Evolutionary conservation across 768 basidiomycete genomes (phyloP), one percentile per base, ranked within the genome.

Genomic region (Lentinus brumalis): DNA sequence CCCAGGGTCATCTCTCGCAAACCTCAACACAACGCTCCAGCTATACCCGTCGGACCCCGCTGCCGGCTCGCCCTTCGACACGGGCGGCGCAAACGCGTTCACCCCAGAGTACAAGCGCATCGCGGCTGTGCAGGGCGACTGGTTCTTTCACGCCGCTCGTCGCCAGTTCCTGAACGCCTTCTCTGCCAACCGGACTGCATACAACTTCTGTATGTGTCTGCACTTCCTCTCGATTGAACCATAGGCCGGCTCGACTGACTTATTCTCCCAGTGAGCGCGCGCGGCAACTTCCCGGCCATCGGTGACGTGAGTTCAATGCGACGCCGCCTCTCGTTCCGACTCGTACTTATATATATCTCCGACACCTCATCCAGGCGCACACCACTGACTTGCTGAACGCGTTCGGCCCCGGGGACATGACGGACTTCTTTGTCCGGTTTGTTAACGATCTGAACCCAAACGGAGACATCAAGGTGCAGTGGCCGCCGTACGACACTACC

Each of bases 61-160:
- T 1, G 65, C 77, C 53, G 85, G 85, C 16, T 86, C 83, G 0
- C 85, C 85, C 0, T 87, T 80, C 62, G 76, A 76, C 57, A 86
- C 85, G 0, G 77, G 79, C 0, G 21, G 67, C 40, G 59, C 76
- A n/a, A 82, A 85, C 57, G 76, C 74, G 0, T 44, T 84, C 74
- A 75, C 59, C 81, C 78, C 81, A 12, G 60, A 71, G 51, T 73
- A 60, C 67, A 74, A 74, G 55, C 67, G 72, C 4, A 29, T 74
- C 26, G 68, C 72, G 11, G 67, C 73, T 0, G 26, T 74, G 31
- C 66, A 64, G 41, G 73, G 73, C 2, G 73, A 74, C 56, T 26
- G 59, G 3, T 47, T 66, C 16, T 70, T 71, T 57, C 69, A 72
- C 15, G 70, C 67, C 2, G 63, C 68, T 38, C 54, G 69, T 12